These are phyloP conservation scores for Passiflora organensis DNA, from an alignment of 345 rosid species.

Conservation along the genomic window DNA sequence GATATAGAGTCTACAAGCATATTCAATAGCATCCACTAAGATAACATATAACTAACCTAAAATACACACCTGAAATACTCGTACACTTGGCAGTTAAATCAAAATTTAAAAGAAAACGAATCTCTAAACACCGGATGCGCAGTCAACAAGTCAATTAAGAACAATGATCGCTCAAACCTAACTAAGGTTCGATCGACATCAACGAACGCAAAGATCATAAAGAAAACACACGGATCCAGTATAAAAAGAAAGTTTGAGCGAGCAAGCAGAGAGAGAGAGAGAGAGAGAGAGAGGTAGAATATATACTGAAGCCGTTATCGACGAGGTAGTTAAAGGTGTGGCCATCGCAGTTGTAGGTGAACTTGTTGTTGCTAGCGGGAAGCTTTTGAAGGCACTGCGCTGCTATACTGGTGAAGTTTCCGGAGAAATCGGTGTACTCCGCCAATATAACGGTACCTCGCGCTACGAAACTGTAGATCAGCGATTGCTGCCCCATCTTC, in stretches of 20 bases:
- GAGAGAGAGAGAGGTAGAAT: not conserved
- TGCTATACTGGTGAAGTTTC: slow-evolving; percentile 62
- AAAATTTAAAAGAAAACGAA: too few species aligned
- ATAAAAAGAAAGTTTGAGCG: too few species aligned
- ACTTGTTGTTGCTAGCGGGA: slow-evolving; percentile 58
- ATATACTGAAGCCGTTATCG: slow-evolving; percentile 55
- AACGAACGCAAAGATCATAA: not conserved
- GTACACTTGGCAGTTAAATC: too few species aligned
- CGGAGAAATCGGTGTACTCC: slow-evolving; percentile 60
- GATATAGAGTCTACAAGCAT: too few species aligned
- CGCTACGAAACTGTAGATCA: slow-evolving; percentile 69
- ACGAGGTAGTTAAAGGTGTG: slow-evolving; percentile 72
- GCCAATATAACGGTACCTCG: slow-evolving; percentile 63
- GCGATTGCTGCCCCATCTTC: slow-evolving; percentile 55
- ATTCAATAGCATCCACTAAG: too few species aligned
- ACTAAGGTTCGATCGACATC: not conserved
- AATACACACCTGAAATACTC: too few species aligned
- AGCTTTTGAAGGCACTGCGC: slow-evolving; percentile 69
- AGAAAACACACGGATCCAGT: slow-evolving; percentile 3
- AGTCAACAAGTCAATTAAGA: not conserved
- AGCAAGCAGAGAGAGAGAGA: not conserved
- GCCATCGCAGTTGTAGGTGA: slow-evolving; percentile 68
- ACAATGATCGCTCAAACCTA: not conserved
- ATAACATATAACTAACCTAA: too few species aligned
- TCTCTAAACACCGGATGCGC: too few species aligned